Base-by-base conservation (phyloP, 2,329 filamentous ascomycete species). In the Penicillium sp. region DNA sequence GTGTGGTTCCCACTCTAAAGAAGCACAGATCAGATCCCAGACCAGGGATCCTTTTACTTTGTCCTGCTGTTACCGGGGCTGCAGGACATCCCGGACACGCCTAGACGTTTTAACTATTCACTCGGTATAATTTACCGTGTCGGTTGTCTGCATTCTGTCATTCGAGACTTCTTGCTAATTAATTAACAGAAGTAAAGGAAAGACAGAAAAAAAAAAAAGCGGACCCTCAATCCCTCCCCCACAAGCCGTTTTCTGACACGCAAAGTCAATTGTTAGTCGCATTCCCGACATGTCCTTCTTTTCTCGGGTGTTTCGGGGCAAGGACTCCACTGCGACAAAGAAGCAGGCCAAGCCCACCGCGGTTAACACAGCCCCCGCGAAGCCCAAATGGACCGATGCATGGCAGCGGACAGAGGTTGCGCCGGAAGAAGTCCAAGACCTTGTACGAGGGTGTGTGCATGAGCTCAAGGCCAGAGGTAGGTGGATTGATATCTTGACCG, bases 401-500 rank as follows among this genome's bases (percentile, higher is more conserved):
- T 99, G 92, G 86, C 83, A 86, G 62, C 89, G 93, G 70, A 90
- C 84, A 54, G 85, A 87, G 47, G 88, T 99, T 64, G 88, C 91
- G 53, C 89, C 93, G 6, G 91, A 96, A 65, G 94, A 99, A 78
- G 87, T 99, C 48, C 88, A 93, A 69, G 92, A 96, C 71, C 80
- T 99, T 62, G 81, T 97, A 51, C 85, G 87, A 72, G 86, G 87
- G 65, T 97, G 92, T 78, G 95, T 93, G 12, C 83, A 87, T 56
- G 94, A 99, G 79, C 85, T 99, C 75, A 99, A 97, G 80, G 89
- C 89, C 60, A 86, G 93, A 90, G 93, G 93, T 96, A 86, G 68
- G 85, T 77, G 47, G 37, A 61, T 63, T 62, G 40, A 60, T 49
- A 61, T 67, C 58, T 49, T 51, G 61, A 65, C 58, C 65, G 57